A percentile compares a stretch with the other conserved stretches of the same genome.
Evolutionary conservation across 305 asterid genomes (phyloP).

Genomic region (Andrographis paniculata): DNA sequence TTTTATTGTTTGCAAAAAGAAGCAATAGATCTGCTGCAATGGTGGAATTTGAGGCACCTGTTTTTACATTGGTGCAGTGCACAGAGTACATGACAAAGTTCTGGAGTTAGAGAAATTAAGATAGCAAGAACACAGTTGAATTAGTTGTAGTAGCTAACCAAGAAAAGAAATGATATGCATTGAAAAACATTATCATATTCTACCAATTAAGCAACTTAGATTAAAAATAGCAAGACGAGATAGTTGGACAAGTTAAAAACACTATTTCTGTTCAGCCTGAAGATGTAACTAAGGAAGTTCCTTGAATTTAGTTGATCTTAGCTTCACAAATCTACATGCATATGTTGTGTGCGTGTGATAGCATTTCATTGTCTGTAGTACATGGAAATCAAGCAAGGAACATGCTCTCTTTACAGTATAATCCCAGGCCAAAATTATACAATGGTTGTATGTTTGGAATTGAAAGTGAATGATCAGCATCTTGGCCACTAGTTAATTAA

Average conservation of each 20-base stretch:
- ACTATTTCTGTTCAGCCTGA: too few relatives aligned
- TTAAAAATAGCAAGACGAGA: background rate
- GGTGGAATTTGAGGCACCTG: too few relatives aligned
- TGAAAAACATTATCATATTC: too few relatives aligned
- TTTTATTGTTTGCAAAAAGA: slow-evolving; percentile 4
- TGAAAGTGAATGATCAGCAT: background rate
- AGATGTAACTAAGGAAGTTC: background rate
- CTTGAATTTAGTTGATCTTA: background rate
- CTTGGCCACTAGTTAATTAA: background rate
- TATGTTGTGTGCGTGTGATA: too few relatives aligned
- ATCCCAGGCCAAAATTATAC: background rate
- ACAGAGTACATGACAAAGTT: background rate
- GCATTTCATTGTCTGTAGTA: background rate
- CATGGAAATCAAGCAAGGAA: background rate
- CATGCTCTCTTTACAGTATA: background rate
- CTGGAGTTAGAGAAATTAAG: too few relatives aligned
- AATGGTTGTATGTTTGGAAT: background rate
- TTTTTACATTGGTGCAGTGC: too few relatives aligned
- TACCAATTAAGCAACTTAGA: too few relatives aligned
- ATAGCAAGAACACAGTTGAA: background rate
- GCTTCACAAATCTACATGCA: background rate
- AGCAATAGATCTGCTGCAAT: too few relatives aligned
- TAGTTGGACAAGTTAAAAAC: background rate
- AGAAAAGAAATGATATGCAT: too few relatives aligned
- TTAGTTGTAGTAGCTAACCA: too few relatives aligned